phyloP scores from a whole-genome alignment of 2,329 filamentous ascomycete species.

The Chalaropsis thielavioides region DNA sequence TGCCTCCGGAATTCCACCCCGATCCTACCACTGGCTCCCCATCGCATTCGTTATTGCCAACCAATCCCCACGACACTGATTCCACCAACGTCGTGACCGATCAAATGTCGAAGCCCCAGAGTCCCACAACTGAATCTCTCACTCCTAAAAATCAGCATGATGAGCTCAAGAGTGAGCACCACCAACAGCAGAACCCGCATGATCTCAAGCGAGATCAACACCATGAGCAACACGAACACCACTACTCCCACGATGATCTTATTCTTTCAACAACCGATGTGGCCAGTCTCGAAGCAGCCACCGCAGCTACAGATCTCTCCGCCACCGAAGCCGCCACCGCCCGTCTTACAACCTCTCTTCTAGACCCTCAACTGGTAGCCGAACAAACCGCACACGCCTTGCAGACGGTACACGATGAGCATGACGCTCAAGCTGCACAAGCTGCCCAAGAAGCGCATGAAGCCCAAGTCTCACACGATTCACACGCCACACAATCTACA shows the following conservation, averaged over 20 bases:
- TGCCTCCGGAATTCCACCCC: constrained; percentile 13
- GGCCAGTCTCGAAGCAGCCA: neutral
- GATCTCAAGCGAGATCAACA: neutral
- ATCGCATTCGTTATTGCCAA: neutral
- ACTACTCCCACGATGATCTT: constrained; percentile 7
- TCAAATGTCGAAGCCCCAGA: neutral
- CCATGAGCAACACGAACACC: neutral
- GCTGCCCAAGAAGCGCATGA: neutral
- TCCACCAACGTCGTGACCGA: neutral
- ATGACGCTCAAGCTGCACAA: constrained; percentile 1
- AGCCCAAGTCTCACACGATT: neutral
- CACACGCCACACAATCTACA: neutral
- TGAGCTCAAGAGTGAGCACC: neutral
- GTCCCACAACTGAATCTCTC: constrained; percentile 2
- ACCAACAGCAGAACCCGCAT: neutral
- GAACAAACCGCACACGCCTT: constrained; percentile 4
- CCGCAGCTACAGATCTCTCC: constrained; percentile 2
- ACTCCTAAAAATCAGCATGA: neutral
- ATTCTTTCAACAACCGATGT: constrained; percentile 7
- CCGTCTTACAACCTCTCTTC: constrained; percentile 38
- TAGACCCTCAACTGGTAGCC: constrained; percentile 35
- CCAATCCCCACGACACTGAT: constrained; percentile 6
- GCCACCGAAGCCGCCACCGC: constrained; percentile 44
- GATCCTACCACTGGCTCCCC: constrained; percentile 1
- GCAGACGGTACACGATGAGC: neutral